A percentile compares a stretch with the other conserved stretches of the same genome.
Conservation (phyloP, 1,284 basidiomycete species). For the Ceratobasidium papillatum region DNA sequence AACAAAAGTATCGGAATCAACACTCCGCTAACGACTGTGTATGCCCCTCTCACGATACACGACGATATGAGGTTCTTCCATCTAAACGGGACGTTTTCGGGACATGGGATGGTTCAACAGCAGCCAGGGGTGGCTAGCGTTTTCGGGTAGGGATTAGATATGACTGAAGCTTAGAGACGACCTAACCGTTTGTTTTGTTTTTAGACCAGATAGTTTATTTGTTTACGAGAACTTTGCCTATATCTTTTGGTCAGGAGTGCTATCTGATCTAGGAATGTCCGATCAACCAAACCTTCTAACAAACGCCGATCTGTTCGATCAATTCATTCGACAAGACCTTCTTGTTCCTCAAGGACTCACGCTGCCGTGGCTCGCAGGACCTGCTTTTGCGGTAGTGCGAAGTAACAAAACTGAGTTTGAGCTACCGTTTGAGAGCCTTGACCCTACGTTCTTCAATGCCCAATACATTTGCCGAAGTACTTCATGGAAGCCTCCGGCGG, state of each 20-base stretch:
- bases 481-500: neutral
- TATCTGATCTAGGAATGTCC: neutral
- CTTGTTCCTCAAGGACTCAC: neutral
- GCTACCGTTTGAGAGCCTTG: neutral
- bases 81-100: neutral
- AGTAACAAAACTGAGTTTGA: neutral
- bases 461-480: neutral
- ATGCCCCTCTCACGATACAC: neutral
- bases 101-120: neutral
- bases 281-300: neutral
- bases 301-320: neutral
- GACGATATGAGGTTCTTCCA: neutral
- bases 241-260: neutral
- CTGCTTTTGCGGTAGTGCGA: neutral
- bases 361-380: neutral
- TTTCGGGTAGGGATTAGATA: neutral
- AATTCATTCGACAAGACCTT: neutral
- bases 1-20: neutral
- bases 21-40: neutral
- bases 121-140: neutral
- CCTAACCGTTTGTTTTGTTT: neutral
- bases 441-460: neutral
- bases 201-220: neutral
- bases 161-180: no score
- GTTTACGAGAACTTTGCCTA: slow-evolving; percentile 9